Conservation (phyloP, 768 basidiomycete genomes). For the Phanerochaete carnosa region DNA sequence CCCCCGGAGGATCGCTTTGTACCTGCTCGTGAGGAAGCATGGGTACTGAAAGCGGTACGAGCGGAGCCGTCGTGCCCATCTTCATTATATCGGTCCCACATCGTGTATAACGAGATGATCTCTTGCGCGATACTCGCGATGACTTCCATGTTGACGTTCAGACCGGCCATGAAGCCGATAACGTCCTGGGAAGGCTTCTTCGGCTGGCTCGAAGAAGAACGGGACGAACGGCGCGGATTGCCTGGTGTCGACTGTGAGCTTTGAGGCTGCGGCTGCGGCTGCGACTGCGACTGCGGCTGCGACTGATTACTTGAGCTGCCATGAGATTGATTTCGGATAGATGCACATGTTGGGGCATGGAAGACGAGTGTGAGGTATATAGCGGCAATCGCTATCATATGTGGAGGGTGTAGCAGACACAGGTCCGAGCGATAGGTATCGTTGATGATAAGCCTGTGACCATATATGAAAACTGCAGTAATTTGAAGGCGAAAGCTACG, state of each 20-base stretch:
- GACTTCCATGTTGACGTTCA: constrained; percentile 82
- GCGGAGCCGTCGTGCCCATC: constrained; percentile 31
- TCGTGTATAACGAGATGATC: constrained; percentile 83
- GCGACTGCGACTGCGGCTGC: constrained; percentile 14
- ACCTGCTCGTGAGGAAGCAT: constrained; percentile 22
- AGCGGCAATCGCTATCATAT: constrained; percentile 89
- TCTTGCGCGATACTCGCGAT: constrained; percentile 87
- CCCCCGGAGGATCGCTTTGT: constrained; percentile 22
- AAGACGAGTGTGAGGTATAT: constrained; percentile 86
- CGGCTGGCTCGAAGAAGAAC: constrained; percentile 33
- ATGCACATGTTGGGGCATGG: constrained; percentile 53
- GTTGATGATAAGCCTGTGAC: constrained; percentile 87
- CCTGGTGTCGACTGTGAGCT: constrained; percentile 18
- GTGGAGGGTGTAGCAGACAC: constrained; percentile 92
- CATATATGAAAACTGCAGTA: background rate
- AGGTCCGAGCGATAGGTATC: constrained; percentile 93
- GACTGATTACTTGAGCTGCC: background rate
- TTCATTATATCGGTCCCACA: constrained; percentile 85
- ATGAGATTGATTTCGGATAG: constrained; percentile 37
- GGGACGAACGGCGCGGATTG: constrained; percentile 47
- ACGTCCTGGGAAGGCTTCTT: constrained; percentile 56
- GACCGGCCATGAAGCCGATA: constrained; percentile 76
- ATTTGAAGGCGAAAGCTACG: background rate
- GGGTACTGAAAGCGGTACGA: constrained; percentile 17
- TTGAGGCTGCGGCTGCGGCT: constrained; percentile 25